A percentile compares a stretch with the other conserved stretches of the same genome.
Evolutionary conservation across 1,139 yeast species (phyloP).

Genomic region (Saccharomycopsis crataegensis): DNA sequence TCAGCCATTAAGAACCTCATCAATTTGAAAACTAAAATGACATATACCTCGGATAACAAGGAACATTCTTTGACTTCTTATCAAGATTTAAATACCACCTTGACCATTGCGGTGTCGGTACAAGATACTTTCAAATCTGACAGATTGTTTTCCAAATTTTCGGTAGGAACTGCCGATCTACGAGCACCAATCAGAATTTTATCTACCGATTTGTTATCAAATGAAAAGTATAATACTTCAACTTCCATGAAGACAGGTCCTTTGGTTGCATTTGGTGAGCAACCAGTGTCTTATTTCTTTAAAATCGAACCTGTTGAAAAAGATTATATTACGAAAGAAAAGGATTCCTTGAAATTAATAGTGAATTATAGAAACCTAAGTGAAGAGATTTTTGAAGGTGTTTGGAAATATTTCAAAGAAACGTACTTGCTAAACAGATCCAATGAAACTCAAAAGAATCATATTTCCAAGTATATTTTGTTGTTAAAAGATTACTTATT

Average conservation of each 20-base stretch:
- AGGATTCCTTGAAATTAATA: slow-evolving; percentile 36
- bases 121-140: slow-evolving; percentile 62
- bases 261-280: slow-evolving; percentile 57
- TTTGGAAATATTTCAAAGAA: slow-evolving; percentile 22
- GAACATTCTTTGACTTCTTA: slow-evolving; percentile 24
- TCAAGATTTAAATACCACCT: slow-evolving; percentile 40
- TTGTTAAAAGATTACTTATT: slow-evolving; percentile 28
- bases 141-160: slow-evolving; percentile 56
- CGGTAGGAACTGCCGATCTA: slow-evolving; percentile 51
- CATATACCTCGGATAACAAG: slow-evolving; percentile 26
- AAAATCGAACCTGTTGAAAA: slow-evolving; percentile 31
- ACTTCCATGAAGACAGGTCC: slow-evolving; percentile 29
- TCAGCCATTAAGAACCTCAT: slow-evolving; percentile 21
- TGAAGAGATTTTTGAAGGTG: slow-evolving; percentile 34
- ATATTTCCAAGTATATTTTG: slow-evolving; percentile 22
- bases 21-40: slow-evolving; percentile 30
- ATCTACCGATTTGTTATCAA: slow-evolving; percentile 36
- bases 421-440: slow-evolving; percentile 25
- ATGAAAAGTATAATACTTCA: slow-evolving; percentile 34
- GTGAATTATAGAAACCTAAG: slow-evolving; percentile 40
- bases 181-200: slow-evolving; percentile 49
- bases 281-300: slow-evolving; percentile 58
- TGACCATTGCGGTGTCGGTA: slow-evolving; percentile 61
- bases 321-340: slow-evolving; percentile 23
- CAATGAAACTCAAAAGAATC: slow-evolving; percentile 18